Evolutionary conservation across 352 stramenopile genomes (phyloP).

Genomic region (Phytophthora hibernalis): DNA sequence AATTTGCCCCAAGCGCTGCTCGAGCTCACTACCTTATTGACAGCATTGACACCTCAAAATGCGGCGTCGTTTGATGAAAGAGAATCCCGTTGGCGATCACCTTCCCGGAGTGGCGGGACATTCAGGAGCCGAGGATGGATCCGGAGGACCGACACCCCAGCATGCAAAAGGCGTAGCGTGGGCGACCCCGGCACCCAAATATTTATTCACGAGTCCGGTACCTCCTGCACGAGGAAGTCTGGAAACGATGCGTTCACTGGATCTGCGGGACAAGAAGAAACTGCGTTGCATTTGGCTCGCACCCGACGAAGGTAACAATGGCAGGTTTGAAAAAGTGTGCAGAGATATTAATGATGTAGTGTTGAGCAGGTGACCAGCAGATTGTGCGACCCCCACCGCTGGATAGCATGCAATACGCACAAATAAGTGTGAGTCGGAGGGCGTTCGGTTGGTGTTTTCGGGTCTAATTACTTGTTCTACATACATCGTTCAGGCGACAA

Average conservation of each 20-base stretch:
- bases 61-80: conserved; percentile 31
- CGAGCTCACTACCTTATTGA: neutral
- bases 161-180: conserved; percentile 20
- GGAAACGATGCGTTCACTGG: conserved; percentile 40
- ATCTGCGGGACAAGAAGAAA: conserved; percentile 75
- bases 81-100: conserved; percentile 20
- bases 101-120: conserved; percentile 36
- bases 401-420: conserved; percentile 70
- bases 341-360: neutral
- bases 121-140: conserved; percentile 9
- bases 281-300: conserved; percentile 72
- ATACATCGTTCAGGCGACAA: conserved; percentile 44
- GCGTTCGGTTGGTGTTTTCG: neutral
- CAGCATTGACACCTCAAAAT: conserved; percentile 19
- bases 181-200: conserved; percentile 13
- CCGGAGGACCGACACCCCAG: neutral
- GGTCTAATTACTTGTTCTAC: neutral
- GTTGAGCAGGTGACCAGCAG: conserved; percentile 54
- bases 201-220: conserved; percentile 37
- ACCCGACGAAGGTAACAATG: conserved; percentile 63
- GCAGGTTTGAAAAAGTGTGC: neutral
- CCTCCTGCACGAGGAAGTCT: conserved; percentile 11
- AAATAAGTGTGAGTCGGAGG: conserved; percentile 47
- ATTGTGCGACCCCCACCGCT: conserved; percentile 62
- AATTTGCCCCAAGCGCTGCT: conserved; percentile 1